These are phyloP conservation scores for Cutaneotrichosporon mucoides DNA, from an alignment of 1,284 basidiomycete species.

Conservation along the genomic window DNA sequence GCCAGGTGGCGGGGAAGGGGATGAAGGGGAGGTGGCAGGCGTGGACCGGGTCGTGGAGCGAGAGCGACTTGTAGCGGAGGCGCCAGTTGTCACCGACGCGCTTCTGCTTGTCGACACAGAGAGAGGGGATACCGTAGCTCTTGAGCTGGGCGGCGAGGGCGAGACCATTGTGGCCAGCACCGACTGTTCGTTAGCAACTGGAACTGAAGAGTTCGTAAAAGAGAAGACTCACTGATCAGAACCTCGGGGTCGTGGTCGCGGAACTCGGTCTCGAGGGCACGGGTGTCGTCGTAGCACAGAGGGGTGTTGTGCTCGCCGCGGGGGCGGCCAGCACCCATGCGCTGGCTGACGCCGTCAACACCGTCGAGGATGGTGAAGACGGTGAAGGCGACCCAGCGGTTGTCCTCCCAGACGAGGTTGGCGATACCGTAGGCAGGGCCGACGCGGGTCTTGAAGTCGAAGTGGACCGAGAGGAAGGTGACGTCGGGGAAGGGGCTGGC, in stretches of 20 bases:
- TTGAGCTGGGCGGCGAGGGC: constrained; percentile 60
- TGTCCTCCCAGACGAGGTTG: constrained; percentile 54
- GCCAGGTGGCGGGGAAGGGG: constrained; percentile 36
- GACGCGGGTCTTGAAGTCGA: constrained; percentile 57
- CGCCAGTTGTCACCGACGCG: constrained; percentile 61
- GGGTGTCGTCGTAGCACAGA: constrained; percentile 29
- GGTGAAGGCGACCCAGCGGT: constrained; percentile 59
- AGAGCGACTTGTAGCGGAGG: constrained; percentile 57
- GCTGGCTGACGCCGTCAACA: constrained; percentile 56
- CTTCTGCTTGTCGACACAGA: constrained; percentile 57
- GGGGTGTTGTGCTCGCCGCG: constrained; percentile 36
- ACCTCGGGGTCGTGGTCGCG: constrained; percentile 50
- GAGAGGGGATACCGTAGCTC: constrained; percentile 54
- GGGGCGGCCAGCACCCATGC: constrained; percentile 46
- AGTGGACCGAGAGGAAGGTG: constrained; percentile 58
- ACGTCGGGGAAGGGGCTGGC: constrained; percentile 57
- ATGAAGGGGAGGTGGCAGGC: constrained; percentile 34
- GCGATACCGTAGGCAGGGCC: constrained; percentile 57
- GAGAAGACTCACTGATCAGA: constrained; percentile 18
- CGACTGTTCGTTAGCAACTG: constrained; percentile 45
- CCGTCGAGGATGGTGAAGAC: constrained; percentile 61
- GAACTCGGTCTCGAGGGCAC: constrained; percentile 50
- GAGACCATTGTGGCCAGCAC: constrained; percentile 64
- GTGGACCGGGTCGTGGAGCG: constrained; percentile 61
- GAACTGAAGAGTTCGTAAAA: not conserved